These are phyloP conservation scores for Fraxinus sp. DNA, from an alignment of 305 asterid genomes.

Conservation along the genomic window DNA sequence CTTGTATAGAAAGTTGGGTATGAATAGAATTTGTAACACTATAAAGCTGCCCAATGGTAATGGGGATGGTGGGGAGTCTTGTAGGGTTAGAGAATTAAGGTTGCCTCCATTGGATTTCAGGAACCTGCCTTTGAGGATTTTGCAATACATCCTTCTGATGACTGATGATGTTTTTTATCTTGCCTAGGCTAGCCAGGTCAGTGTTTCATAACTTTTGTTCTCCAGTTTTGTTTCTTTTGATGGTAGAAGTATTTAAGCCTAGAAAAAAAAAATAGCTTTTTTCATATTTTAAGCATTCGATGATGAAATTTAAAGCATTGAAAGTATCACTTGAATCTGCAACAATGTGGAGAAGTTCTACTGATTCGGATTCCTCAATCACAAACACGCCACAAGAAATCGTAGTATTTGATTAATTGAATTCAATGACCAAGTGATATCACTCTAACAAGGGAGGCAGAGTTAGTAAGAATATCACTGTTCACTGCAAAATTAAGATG, in stretches of 20 bases:
- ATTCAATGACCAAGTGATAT: neutral
- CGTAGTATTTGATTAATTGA: neutral
- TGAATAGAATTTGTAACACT: constrained; percentile 25
- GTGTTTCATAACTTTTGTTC: neutral
- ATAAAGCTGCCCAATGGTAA: constrained; percentile 17
- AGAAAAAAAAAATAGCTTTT: neutral
- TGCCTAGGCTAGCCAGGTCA: constrained; percentile 33
- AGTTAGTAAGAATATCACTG: neutral
- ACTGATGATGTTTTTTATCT: constrained; percentile 62
- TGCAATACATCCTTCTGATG: constrained; percentile 68
- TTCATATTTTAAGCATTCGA: neutral
- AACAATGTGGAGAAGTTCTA: neutral
- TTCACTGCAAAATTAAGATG: neutral
- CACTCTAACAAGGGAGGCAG: neutral
- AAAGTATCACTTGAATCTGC: neutral
- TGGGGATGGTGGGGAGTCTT: constrained; percentile 37
- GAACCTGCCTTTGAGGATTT: constrained; percentile 56
- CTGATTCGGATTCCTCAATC: neutral
- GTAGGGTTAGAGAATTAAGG: constrained; percentile 60
- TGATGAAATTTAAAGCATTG: neutral
- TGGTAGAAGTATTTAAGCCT: constrained; percentile 8
- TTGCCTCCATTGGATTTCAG: constrained; percentile 55
- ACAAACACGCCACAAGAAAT: neutral
- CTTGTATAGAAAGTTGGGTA: constrained; percentile 49
- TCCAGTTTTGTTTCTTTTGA: constrained; percentile 4